Base-by-base conservation (phyloP, 441 rosid genomes). In the Adansonia rubrostipa region DNA sequence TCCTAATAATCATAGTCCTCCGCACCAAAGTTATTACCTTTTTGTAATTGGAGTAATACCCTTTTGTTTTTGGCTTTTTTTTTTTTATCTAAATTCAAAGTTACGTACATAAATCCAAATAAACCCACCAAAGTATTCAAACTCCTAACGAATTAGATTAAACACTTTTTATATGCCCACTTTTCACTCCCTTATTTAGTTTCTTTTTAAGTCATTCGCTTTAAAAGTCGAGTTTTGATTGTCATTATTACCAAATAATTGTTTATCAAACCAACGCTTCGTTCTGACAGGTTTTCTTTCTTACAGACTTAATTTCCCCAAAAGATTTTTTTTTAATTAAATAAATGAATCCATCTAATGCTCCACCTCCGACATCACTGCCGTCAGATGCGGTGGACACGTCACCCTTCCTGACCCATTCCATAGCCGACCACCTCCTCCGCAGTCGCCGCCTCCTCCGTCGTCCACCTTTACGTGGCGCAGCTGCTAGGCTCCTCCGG, bases 401-500 rank as follows among this genome's bases (percentile, higher is more conserved):
- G 42, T 82, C 97, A 0, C 97, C 97, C 6, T 92, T 93, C 63
- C 84, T 94, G 14, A 60, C 81, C 64, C 87, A 75, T 80, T 78
- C 89, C 6, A 74, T 89, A 17, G 84, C 94, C 8, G 88, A 81
- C 76, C 89, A 86, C 78, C 86, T 89, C 73, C 82, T 78, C 45
- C 93, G 95, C 3, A 85, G 85, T 84, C 86, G 92, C 54, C 90
- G 92, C 47, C 79, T 83, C 75, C 83, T 85, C 65, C 88, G 90
- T 15, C 88, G 85, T 3, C 91, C 87, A 14, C 93, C 89, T 4
- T 81, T 92, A 19, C 89, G 88, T 1, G 92, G 89, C 4, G 85
- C 90, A 0, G 91, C 95, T 5, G 84, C 91, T 15, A 85, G 93
- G 42, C 86, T 89, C 73, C 81, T 91, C 11, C 90, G 95, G 69